These are phyloP conservation scores for Hevea brasiliensis DNA, from an alignment of 345 rosid genomes.

Conservation along the genomic window DNA sequence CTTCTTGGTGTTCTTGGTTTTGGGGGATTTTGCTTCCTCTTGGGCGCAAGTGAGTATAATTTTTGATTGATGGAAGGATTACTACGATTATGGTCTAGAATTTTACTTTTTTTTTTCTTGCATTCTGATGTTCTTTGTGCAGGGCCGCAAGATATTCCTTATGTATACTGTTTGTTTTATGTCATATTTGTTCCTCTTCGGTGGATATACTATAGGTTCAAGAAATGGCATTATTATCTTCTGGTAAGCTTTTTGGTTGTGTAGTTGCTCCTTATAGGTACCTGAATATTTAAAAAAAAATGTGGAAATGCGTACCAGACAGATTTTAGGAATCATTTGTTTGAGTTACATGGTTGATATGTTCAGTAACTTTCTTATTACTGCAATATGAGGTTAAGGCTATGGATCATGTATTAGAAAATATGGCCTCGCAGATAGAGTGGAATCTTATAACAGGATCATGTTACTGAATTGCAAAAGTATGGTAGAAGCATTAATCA, in stretches of 20 bases:
- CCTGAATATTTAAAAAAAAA: no score
- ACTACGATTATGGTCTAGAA: neutral
- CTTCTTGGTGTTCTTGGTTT: slow-evolving; percentile 87
- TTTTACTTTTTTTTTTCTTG: slow-evolving; percentile 12
- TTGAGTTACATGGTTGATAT: neutral
- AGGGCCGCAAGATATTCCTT: slow-evolving; percentile 90
- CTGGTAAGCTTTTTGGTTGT: slow-evolving; percentile 53
- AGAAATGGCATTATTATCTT: slow-evolving; percentile 98
- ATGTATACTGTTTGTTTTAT: slow-evolving; percentile 80
- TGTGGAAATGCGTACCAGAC: no score
- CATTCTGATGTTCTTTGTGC: slow-evolving; percentile 21
- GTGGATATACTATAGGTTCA: slow-evolving; percentile 94
- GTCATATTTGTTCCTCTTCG: slow-evolving; percentile 87
- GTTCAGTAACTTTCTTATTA: neutral
- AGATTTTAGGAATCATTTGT: neutral
- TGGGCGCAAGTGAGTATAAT: slow-evolving; percentile 81
- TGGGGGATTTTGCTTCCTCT: slow-evolving; percentile 86
- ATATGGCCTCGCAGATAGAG: neutral
- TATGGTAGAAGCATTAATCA: neutral
- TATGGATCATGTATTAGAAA: neutral
- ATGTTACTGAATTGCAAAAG: neutral
- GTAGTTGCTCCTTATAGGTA: neutral
- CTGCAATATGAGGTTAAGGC: neutral
- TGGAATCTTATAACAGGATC: neutral
- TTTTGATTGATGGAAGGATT: slow-evolving; percentile 19